Base-by-base conservation (phyloP, 768 basidiomycete genomes). In the Suillus alpinus region DNA sequence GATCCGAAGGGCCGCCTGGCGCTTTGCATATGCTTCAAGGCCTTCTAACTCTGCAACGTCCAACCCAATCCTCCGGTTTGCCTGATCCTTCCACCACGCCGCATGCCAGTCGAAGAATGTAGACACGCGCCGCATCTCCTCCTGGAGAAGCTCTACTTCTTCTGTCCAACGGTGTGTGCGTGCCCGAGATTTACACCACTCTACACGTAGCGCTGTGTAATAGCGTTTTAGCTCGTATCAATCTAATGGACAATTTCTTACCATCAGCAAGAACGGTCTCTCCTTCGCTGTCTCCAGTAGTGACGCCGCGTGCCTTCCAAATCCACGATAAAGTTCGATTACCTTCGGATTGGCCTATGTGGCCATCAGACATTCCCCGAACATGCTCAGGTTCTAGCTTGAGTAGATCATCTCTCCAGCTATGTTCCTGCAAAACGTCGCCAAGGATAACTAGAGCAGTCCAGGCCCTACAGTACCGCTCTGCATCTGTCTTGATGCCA, bases 381-480 rank as follows among this genome's bases (percentile, higher is more conserved):
- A 61, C 46, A 16, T 61, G 57, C 32, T 23, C n/a, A 8, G 32
- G 29, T 1, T 43, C 20, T 32, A 61, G 44, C 18, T 41, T 34
- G 2, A 2, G 31, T 29, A 40, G 44, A 32, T 31, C 53, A 20
- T 20, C 12, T 34, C 23, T 14, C 53, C 53, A 55, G 20, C 53
- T 23, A 32, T 34, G 32, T 55, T 55, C 39, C 13, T 39, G 32
- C 32, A 55, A 20, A 55, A 37, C 1, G 6, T 14, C 1, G 9
- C 36, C 12, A 1, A 62, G 36, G 23, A 23, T 37, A 7, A 49
- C 39, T 39, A 16, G 12, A 0, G 65, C 64, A 32, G 31, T 29
- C 47, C 64, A 57, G 9, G 64, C 66, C 23, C 4, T 34, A 37
- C 56, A 57, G 43, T 58, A 67, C 23, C 57, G 46, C 18, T 20